Evolutionary conservation across 495 filamentous ascomycete species (phyloP).

Genomic region (Trichocladium uniseriatum): DNA sequence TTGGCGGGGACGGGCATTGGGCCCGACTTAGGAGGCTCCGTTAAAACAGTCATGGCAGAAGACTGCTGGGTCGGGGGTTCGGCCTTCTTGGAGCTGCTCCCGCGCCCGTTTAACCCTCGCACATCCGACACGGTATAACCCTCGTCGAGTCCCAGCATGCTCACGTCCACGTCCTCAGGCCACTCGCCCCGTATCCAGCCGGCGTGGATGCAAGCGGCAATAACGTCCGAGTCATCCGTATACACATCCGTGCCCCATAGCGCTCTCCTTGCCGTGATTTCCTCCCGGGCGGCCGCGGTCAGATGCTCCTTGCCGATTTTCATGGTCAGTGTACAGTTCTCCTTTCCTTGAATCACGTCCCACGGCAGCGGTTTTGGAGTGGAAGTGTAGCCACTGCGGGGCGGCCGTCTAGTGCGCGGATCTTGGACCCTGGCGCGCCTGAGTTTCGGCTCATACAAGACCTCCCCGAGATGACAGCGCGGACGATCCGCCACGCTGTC

Average conservation of each 20-base stretch:
- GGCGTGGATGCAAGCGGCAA: constrained; percentile 87
- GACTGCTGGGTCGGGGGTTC: constrained; percentile 19
- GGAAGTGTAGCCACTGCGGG: constrained; percentile 57
- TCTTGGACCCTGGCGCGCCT: constrained; percentile 44
- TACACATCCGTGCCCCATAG: constrained; percentile 93
- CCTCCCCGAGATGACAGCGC: constrained; percentile 67
- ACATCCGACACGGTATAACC: constrained; percentile 17
- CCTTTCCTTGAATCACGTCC: constrained; percentile 62
- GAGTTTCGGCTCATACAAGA: constrained; percentile 43
- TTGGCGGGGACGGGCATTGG: constrained; percentile 47
- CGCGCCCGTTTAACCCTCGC: constrained; percentile 16
- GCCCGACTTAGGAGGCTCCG: constrained; percentile 36
- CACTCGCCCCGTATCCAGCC: constrained; percentile 89
- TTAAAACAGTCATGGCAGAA: too few relatives aligned
- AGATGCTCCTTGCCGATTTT: constrained; percentile 77
- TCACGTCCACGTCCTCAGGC: constrained; percentile 58
- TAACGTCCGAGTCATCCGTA: constrained; percentile 88
- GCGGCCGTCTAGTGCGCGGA: constrained; percentile 39
- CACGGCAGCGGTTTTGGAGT: constrained; percentile 64
- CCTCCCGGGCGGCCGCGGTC: constrained; percentile 54
- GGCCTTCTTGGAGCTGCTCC: constrained; percentile 13
- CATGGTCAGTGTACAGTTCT: constrained; percentile 84
- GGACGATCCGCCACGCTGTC: constrained; percentile 59
- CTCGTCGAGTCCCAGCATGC: constrained; percentile 56
- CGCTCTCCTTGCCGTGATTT: constrained; percentile 66